Evolutionary conservation across 345 rosid species (phyloP).

Genomic region (Turnera subulata): DNA sequence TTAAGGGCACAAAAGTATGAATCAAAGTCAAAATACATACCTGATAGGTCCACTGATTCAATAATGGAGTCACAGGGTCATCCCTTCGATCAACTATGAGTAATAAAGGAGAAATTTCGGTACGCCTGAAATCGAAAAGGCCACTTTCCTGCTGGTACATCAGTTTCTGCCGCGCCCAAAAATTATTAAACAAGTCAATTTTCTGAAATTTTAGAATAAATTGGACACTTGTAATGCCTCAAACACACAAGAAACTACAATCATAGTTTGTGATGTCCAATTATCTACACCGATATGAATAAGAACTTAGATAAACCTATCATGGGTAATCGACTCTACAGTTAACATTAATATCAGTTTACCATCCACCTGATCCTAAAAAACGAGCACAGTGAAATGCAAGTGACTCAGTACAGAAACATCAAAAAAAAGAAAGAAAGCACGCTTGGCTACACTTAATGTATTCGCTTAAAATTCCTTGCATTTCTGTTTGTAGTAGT

Average conservation of each 20-base stretch:
- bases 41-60: constrained; percentile 99
- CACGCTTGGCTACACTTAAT: not conserved
- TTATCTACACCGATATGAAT: no score
- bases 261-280: no score
- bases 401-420: not conserved
- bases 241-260: no score
- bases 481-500: no score
- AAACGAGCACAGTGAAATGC: not conserved
- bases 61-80: constrained; percentile 91
- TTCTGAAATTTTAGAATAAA: no score
- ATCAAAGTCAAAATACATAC: constrained; percentile 32
- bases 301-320: no score
- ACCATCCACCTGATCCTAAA: constrained; percentile 2
- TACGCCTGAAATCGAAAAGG: constrained; percentile 89
- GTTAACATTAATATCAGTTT: not conserved
- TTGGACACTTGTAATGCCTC: no score
- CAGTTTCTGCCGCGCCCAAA: constrained; percentile 59
- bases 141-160: constrained; percentile 99
- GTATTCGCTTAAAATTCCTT: no score
- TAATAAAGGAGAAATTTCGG: constrained; percentile 81
- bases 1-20: constrained; percentile 7
- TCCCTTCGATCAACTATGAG: constrained; percentile 91
- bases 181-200: constrained; percentile 1
- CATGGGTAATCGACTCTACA: no score
- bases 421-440: not conserved